Evolutionary conservation across 179 eudicot species (phyloP).

Genomic region (Silene coronaria): DNA sequence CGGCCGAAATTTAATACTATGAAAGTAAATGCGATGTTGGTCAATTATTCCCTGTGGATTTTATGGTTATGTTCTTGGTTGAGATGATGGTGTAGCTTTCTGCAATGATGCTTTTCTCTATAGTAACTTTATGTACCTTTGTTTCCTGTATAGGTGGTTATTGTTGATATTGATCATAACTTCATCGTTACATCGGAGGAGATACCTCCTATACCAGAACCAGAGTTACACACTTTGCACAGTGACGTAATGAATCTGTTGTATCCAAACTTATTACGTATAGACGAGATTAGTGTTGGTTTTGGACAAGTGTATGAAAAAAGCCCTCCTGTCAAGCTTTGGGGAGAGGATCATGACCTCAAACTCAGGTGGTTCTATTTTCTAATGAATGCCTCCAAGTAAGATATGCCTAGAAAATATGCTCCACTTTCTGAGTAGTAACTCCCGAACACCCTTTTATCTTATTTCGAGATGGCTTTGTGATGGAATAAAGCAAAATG

Average conservation of each 20-base stretch:
- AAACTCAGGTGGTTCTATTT: conserved; percentile 58
- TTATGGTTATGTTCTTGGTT: not conserved
- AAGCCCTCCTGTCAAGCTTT: conserved; percentile 47
- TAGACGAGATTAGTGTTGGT: conserved; percentile 43
- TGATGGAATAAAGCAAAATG: not conserved
- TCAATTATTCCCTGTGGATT: not conserved
- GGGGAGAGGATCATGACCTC: conserved; percentile 77
- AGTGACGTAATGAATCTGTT: conserved; percentile 60
- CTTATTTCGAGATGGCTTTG: not conserved
- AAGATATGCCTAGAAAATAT: not conserved
- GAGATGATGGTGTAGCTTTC: not conserved
- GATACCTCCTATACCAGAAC: conserved; percentile 83
- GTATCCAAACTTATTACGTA: conserved; percentile 58
- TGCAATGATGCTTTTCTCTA: not conserved
- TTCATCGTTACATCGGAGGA: conserved; percentile 73
- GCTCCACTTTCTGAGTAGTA: not conserved
- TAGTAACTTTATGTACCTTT: not conserved
- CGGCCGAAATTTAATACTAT: not conserved
- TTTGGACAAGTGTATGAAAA: conserved; percentile 36
- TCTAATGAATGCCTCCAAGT: not conserved
- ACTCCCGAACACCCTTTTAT: not conserved
- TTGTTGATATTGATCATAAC: conserved; percentile 84
- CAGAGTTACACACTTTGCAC: conserved; percentile 60
- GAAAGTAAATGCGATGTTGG: not conserved
- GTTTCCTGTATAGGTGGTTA: conserved; percentile 54